These are phyloP conservation scores for Abrus pulchellus DNA, from an alignment of 306 rosid species.

Conservation along the genomic window DNA sequence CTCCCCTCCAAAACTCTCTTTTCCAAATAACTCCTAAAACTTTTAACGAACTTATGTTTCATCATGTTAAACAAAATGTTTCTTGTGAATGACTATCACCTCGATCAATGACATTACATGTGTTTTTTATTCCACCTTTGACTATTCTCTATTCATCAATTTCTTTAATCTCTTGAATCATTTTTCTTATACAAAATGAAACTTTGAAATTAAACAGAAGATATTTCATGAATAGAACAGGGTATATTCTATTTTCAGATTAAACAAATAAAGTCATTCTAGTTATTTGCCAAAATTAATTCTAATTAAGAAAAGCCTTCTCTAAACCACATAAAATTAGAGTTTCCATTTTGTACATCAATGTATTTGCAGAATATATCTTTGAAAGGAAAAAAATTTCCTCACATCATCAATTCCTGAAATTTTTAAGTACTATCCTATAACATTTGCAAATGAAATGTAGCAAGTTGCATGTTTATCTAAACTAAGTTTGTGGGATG, in stretches of 20 bases:
- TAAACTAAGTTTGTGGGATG: neutral
- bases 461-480: neutral
- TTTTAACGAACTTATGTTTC: neutral
- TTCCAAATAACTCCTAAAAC: too few relatives aligned
- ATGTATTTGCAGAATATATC: neutral
- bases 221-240: constrained; percentile 2
- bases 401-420: neutral
- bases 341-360: constrained; percentile 7
- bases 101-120: neutral
- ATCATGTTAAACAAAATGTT: constrained; percentile 27
- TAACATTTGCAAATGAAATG: neutral
- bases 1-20: too few relatives aligned
- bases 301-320: constrained; percentile 2
- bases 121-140: constrained; percentile 12
- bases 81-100: constrained; percentile 29
- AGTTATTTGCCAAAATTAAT: neutral
- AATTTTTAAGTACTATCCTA: neutral
- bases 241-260: constrained; percentile 8
- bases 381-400: neutral
- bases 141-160: neutral
- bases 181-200: constrained; percentile 23
- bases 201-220: constrained; percentile 16
- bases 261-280: constrained; percentile 9
- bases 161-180: constrained; percentile 11
- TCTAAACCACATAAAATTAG: neutral